A percentile compares a stretch with the other conserved stretches of the same genome.
These are phyloP conservation scores for Phytophthora pluvialis DNA, from an alignment of 352 stramenopile species.

Conservation along the genomic window DNA sequence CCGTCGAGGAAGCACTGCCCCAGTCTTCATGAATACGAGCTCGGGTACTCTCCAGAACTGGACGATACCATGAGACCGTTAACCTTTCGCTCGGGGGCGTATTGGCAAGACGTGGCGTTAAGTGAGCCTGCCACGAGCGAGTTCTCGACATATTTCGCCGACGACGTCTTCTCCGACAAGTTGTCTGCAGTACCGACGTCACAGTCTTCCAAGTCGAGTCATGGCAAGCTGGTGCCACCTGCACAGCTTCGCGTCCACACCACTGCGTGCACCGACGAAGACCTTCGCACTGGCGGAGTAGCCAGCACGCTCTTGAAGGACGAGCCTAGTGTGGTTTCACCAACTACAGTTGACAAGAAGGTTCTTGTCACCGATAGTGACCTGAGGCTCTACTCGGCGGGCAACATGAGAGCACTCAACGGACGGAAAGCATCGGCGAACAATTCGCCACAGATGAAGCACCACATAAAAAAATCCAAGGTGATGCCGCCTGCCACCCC, in stretches of 20 bases:
- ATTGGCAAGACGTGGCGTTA: conserved; percentile 30
- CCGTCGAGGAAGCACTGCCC: conserved; percentile 7
- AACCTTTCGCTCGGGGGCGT: conserved; percentile 8
- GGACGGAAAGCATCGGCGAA: conserved; percentile 5
- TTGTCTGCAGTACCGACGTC: neutral
- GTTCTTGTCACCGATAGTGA: conserved; percentile 57
- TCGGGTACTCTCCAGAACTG: conserved; percentile 13
- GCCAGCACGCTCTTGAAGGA: conserved; percentile 16
- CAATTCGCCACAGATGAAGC: conserved; percentile 9
- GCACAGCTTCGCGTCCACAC: conserved; percentile 24
- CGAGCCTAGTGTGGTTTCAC: conserved; percentile 35
- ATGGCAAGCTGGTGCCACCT: neutral
- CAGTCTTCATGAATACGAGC: conserved; percentile 18
- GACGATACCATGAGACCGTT: conserved; percentile 16
- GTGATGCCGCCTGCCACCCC: neutral
- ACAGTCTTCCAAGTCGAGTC: neutral
- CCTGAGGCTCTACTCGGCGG: conserved; percentile 37
- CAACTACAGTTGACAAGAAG: conserved; percentile 50
- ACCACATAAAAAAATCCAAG: conserved; percentile 19
- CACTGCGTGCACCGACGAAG: conserved; percentile 1
- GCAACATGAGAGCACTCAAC: conserved; percentile 26
- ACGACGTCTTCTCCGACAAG: conserved; percentile 26
- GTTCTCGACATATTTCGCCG: conserved; percentile 20
- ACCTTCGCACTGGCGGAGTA: neutral
- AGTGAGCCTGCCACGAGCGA: conserved; percentile 16